Base-by-base conservation (phyloP, 2,329 filamentous ascomycete species). In the Fusarium sp. region DNA sequence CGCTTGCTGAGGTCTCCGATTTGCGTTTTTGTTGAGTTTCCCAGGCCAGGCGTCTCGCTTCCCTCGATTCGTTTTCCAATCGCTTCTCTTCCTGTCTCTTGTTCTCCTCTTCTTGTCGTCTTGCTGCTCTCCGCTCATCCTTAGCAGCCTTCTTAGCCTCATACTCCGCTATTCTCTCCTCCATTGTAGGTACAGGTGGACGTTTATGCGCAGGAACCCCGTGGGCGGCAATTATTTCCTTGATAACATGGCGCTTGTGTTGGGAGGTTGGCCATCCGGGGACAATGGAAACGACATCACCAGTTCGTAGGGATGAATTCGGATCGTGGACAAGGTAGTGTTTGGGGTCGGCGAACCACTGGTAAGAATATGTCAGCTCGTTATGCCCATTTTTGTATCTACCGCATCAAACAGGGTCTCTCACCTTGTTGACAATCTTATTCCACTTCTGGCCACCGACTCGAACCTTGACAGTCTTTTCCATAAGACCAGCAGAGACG, bases 271-370 rank as follows among this genome's bases (percentile, higher is more conserved):
- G 87, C 86, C 86, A 90, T 60, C 90, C 90, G 7, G 89, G 85
- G 10, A 85, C 83, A 73, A 95, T 92, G 67, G 89, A 86, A 29
- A 96, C 88, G 5, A 95, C 88, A 78, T 96, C 93, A 76, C 93
- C 93, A 53, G 87, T 86, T 61, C 90, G 86, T 40, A 94, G 86
- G 27, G 91, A 94, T 72, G 89, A 87, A 79, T 88, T 88, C 29
- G 93, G 93, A 79, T 96, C 93, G 83, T 94, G 91, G 40, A 94
- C 92, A 30, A 95, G 88, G 77, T 91, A 86, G 71, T 88, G 86
- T 70, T 86, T 83, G 24, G 88, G 87, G 46, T 86, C 82, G 75
- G 90, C 86, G 79, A 92, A 94, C 82, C 78, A 81, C 81, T 82
- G 86, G 30, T n/a, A 20, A 37, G 8, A 30, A 10, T 13, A 22